These are phyloP conservation scores for Chrysopogon serrulatus DNA, from an alignment of 176 grass and related monocot species.

Conservation along the genomic window DNA sequence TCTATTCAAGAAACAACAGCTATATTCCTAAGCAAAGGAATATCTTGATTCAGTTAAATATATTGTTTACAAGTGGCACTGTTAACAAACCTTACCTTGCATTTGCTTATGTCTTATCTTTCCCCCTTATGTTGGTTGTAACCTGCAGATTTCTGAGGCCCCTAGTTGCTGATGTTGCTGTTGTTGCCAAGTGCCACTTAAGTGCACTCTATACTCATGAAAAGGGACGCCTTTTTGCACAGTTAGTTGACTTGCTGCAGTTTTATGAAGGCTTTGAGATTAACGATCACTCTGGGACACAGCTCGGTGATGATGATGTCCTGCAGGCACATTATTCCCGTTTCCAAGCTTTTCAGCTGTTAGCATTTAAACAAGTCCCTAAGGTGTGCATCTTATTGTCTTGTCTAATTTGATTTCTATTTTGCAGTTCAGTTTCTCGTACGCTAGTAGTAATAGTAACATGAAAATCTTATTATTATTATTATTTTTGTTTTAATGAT, in stretches of 20 bases:
- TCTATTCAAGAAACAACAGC: background rate
- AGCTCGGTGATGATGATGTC: conserved; percentile 89
- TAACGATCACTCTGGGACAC: conserved; percentile 88
- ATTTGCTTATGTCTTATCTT: conserved; percentile 9
- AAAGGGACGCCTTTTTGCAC: conserved; percentile 89
- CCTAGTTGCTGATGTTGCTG: conserved; percentile 65
- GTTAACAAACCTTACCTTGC: background rate
- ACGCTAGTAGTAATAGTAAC: background rate
- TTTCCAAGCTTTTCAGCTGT: conserved; percentile 85
- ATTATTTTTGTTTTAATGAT: conserved; percentile 12
- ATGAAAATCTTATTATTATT: background rate
- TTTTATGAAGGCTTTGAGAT: conserved; percentile 99
- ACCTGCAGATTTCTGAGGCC: conserved; percentile 65
- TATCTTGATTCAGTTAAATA: conserved; percentile 22
- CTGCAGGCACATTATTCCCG: conserved; percentile 81
- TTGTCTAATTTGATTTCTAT: conserved; percentile 1
- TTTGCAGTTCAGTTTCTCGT: conserved; percentile 11
- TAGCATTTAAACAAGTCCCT: conserved; percentile 93
- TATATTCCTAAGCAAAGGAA: conserved; percentile 11
- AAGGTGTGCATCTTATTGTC: conserved; percentile 51
- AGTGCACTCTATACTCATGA: conserved; percentile 74
- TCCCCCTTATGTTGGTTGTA: conserved; percentile 24
- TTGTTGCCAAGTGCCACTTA: conserved; percentile 86
- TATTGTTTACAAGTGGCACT: background rate
- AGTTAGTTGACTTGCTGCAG: conserved; percentile 92